Evolutionary conservation across 257 asterid species (phyloP).

Genomic region (Mitragyna speciosa): DNA sequence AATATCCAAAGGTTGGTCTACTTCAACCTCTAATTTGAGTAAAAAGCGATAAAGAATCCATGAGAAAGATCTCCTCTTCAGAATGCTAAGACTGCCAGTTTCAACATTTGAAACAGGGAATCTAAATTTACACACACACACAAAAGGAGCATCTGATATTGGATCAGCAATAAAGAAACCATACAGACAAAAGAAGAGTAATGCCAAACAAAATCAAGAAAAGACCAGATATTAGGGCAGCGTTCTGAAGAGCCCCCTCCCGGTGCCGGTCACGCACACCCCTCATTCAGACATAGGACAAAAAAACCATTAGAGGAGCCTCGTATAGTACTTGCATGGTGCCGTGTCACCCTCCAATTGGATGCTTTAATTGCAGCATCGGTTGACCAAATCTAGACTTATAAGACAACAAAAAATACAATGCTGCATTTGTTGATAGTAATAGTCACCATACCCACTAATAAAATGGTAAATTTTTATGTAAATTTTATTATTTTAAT

Average conservation of each 20-base stretch:
- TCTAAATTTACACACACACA: not conserved
- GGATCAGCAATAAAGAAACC: not conserved
- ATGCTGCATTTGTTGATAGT: no score
- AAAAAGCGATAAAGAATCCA: not conserved
- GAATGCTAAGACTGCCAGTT: constrained; percentile 6
- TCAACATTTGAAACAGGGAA: not conserved
- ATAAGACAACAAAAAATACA: no score
- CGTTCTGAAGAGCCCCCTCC: not conserved
- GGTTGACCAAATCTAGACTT: constrained; percentile 2
- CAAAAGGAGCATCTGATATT: not conserved
- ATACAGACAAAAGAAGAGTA: not conserved
- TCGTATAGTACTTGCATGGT: not conserved
- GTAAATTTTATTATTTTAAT: no score
- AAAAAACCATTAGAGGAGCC: not conserved
- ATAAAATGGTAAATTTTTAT: no score
- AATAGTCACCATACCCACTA: no score
- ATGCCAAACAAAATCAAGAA: constrained; percentile 4
- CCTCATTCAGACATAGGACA: not conserved
- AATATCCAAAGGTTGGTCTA: not conserved
- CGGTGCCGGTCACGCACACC: not conserved
- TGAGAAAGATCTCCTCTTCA: not conserved
- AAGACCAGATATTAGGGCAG: not conserved
- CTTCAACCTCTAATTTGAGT: not conserved
- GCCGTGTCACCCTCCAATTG: constrained; percentile 11
- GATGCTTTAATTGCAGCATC: constrained; percentile 1